phyloP scores from a whole-genome alignment of 352 stramenopile species.

The Nothophytophthora sp. region DNA sequence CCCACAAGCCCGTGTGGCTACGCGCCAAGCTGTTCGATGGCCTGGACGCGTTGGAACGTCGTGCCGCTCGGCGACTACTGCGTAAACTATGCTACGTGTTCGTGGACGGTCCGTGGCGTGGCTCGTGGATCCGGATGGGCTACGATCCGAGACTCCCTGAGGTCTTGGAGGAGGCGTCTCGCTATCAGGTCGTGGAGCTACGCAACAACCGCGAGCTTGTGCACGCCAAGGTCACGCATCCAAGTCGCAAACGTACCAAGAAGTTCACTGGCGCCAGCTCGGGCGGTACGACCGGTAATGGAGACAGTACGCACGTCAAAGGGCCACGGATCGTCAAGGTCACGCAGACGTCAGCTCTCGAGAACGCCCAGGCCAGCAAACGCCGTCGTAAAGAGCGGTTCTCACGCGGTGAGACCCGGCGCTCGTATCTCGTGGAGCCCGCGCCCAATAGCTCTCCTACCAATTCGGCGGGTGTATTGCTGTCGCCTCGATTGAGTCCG shows the following conservation, averaged over 20 bases:
- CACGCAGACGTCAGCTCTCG: conserved; percentile 65
- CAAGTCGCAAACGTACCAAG: conserved; percentile 64
- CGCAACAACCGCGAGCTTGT: conserved; percentile 83
- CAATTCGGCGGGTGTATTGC: conserved; percentile 1
- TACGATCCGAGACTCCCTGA: conserved; percentile 60
- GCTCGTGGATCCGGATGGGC: conserved; percentile 82
- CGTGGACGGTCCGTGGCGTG: conserved; percentile 79
- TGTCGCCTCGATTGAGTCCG: conserved; percentile 13
- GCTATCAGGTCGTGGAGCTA: conserved; percentile 79
- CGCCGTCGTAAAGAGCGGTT: conserved; percentile 71
- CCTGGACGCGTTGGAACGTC: conserved; percentile 59
- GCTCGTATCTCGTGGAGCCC: conserved; percentile 60
- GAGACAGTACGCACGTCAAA: conserved; percentile 53
- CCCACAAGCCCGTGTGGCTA: conserved; percentile 73
- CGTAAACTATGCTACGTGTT: conserved; percentile 85
- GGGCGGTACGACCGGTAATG: conserved; percentile 13
- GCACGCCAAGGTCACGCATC: conserved; percentile 74
- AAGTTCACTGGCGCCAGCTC: conserved; percentile 41
- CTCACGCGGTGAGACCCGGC: conserved; percentile 55
- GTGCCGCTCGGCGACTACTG: conserved; percentile 59
- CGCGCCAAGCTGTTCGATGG: conserved; percentile 70
- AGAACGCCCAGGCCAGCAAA: conserved; percentile 66
- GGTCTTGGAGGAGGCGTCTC: conserved; percentile 36
- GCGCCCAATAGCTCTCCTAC: conserved; percentile 1
- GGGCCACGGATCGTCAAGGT: conserved; percentile 73